Base-by-base conservation (phyloP, 2,329 filamentous ascomycete genomes). In the Calonectria hawksworthii region DNA sequence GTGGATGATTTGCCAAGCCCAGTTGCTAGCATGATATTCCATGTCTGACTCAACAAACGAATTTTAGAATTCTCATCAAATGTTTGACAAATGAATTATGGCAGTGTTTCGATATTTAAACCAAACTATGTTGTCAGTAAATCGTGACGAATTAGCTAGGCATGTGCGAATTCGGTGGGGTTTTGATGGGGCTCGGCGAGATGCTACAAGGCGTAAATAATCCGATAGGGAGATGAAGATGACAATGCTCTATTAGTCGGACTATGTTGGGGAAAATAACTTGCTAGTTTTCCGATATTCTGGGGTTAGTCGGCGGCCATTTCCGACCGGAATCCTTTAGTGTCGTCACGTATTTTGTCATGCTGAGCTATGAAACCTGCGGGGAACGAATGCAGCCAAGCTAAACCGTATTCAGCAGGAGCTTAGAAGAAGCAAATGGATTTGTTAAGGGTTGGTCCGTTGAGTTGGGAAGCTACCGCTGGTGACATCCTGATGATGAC, bases 1-100 rank as follows among this genome's bases (percentile, higher is more conserved):
- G 36, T 69, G 67, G 34, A 69, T 69, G 30, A 69, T 69, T 18
- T 69, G 67, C 67, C 67, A 61, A 8, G 52, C 61, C 11, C 66
- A 23, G 52, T 59, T 69, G 23, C 30, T 59, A 13, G 50, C 32
- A 32, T 51, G 66, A 26, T 69, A 69, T 18, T 36, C 51, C 66
- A 69, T 69, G 10, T 59, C 6, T 38, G 38, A 18, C 38, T 8
- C 7, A 18, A 41, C 4, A 21, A 3, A 14, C 3, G 16, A 14
- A 21, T 41, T 18, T 41, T 41, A 6, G 14, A 18, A 41, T 18
- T 2, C 16, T 41, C 16, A 18, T 21, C 5, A 21, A 41, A 21
- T 41, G 4, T 1, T 18, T 21, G 13, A 18, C 8, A 41, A 41
- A 41, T 21, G 8, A 41, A 18, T 21, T 41, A 18, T 41, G 2